A percentile compares a stretch with the other conserved stretches of the same genome.
Evolutionary conservation across 139 green algal genomes (phyloP).

Genomic region (Coccomyxa sp.): DNA sequence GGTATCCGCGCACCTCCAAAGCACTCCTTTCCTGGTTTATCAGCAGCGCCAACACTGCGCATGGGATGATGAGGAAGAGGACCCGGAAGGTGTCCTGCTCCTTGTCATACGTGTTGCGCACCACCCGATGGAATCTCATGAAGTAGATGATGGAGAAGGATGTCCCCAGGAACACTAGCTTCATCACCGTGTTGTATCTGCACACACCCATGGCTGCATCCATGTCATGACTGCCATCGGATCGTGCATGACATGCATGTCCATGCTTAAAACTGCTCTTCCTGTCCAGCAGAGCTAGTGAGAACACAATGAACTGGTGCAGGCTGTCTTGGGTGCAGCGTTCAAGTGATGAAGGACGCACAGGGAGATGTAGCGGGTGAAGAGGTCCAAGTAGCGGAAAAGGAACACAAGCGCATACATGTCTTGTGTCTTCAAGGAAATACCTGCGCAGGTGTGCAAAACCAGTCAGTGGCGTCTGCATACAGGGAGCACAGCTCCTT

Average conservation of each 20-base stretch:
- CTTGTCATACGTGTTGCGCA: slow-evolving; percentile 91
- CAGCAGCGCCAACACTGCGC: slow-evolving; percentile 69
- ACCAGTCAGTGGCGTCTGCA: neutral
- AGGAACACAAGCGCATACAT: slow-evolving; percentile 95
- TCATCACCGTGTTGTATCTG: slow-evolving; percentile 99
- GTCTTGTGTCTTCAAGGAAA: slow-evolving; percentile 97
- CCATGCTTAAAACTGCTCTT: neutral
- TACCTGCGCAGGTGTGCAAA: slow-evolving; percentile 53
- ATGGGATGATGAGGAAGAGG: slow-evolving; percentile 79
- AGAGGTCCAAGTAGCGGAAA: slow-evolving; percentile 94
- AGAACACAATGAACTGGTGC: neutral
- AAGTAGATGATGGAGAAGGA: slow-evolving; percentile 87
- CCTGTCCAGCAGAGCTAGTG: neutral
- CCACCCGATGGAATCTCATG: slow-evolving; percentile 85
- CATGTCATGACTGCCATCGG: neutral
- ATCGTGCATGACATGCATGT: neutral
- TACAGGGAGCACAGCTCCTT: too few relatives aligned
- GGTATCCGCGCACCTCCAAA: slow-evolving; percentile 60
- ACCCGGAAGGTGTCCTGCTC: slow-evolving; percentile 95
- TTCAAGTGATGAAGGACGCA: slow-evolving; percentile 28
- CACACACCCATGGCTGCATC: neutral
- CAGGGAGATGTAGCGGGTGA: slow-evolving; percentile 89
- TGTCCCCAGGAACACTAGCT: slow-evolving; percentile 88
- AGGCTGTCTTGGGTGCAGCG: neutral
- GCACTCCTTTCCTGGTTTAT: slow-evolving; percentile 72